Conservation (phyloP, 106 monocot species). For the Ottelia alismoides region DNA sequence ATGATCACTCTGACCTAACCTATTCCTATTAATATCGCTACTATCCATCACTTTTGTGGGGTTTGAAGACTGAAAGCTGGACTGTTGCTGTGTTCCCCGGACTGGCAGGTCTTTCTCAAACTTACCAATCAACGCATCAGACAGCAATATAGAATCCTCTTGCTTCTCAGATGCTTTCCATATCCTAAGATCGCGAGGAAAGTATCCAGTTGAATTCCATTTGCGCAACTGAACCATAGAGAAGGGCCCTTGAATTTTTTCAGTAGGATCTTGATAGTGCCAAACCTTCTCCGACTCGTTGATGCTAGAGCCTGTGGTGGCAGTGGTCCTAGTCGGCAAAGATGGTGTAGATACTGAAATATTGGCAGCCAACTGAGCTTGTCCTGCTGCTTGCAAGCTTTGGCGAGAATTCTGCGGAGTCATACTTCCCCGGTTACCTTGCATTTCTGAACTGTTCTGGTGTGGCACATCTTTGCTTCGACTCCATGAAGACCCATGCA, state of each 20-base stretch:
- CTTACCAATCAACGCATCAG: slow-evolving; percentile 23
- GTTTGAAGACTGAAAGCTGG: no score
- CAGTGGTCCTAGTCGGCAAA: neutral
- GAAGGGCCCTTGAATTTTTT: slow-evolving; percentile 26
- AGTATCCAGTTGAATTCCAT: slow-evolving; percentile 29
- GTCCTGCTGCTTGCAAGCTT: no score
- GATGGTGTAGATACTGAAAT: no score
- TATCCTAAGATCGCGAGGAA: slow-evolving; percentile 15
- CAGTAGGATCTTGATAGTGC: slow-evolving; percentile 25
- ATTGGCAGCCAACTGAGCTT: neutral
- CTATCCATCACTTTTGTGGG: no score
- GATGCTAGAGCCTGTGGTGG: slow-evolving; percentile 1
- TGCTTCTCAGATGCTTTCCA: slow-evolving; percentile 23
- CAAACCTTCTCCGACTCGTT: slow-evolving; percentile 23
- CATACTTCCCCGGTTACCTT: no score
- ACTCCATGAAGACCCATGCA: no score
- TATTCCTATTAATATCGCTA: no score
- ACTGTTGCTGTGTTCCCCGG: no score
- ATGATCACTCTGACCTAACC: no score
- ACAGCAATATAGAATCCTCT: slow-evolving; percentile 22
- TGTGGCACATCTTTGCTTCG: no score
- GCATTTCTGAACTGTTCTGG: no score
- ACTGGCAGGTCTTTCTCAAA: slow-evolving; percentile 7
- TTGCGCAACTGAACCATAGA: slow-evolving; percentile 24
- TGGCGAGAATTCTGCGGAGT: no score